Percentiles rank a stretch among this genome's conserved stretches.
These are phyloP conservation scores for Fusarium zealandicum DNA, from an alignment of 2,329 filamentous ascomycete genomes.

Conservation along the genomic window DNA sequence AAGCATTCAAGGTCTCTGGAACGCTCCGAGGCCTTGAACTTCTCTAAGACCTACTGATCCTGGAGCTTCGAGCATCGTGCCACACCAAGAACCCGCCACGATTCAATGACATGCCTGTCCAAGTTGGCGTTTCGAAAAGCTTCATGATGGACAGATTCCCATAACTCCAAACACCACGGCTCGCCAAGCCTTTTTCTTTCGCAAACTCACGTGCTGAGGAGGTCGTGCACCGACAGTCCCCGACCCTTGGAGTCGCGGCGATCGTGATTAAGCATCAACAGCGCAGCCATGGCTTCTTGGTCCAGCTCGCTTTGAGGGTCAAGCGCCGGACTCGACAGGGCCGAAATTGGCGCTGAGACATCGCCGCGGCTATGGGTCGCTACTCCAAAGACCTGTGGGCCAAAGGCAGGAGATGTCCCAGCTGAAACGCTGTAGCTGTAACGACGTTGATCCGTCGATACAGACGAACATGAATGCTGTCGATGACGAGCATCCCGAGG, in stretches of 20 bases:
- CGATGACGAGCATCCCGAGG: slow-evolving; percentile 54
- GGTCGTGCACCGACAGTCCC: slow-evolving; percentile 62
- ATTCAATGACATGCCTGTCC: background rate
- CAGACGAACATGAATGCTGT: slow-evolving; percentile 63
- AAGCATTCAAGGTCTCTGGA: background rate
- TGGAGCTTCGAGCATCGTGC: slow-evolving; percentile 9
- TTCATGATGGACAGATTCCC: background rate
- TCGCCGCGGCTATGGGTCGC: slow-evolving; percentile 50
- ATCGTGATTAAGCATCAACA: slow-evolving; percentile 88
- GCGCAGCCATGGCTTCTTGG: slow-evolving; percentile 83
- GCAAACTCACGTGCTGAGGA: slow-evolving; percentile 58
- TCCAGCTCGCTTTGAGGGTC: slow-evolving; percentile 65
- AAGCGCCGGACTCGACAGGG: slow-evolving; percentile 65
- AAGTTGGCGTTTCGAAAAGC: slow-evolving; percentile 11
- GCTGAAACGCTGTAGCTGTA: slow-evolving; percentile 59
- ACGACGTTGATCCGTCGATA: slow-evolving; percentile 58
- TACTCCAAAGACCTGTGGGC: slow-evolving; percentile 52
- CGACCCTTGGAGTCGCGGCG: slow-evolving; percentile 62
- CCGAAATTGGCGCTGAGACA: slow-evolving; percentile 56
- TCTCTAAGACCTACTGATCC: background rate
- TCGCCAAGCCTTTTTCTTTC: background rate
- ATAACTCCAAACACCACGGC: slow-evolving; percentile 10
- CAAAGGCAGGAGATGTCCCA: slow-evolving; percentile 65
- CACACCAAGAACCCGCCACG: slow-evolving; percentile 1
- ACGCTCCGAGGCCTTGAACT: background rate